Evolutionary conservation across 2,329 filamentous ascomycete genomes (phyloP).

Genomic region (Dactylellina drechsleri): DNA sequence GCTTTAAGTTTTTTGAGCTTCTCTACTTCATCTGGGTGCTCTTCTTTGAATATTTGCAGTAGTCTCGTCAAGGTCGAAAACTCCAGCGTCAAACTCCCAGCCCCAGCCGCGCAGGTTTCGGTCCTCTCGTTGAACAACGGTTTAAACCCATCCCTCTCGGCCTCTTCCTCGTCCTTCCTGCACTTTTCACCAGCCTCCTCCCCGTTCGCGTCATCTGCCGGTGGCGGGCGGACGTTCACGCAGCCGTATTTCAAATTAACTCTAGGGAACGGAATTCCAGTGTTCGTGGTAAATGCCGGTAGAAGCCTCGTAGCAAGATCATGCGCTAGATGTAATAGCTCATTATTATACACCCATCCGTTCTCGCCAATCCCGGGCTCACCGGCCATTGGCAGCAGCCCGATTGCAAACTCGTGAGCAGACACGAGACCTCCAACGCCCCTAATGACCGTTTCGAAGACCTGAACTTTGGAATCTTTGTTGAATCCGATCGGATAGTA

Average conservation of each 20-base stretch:
- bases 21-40: constrained; percentile 28
- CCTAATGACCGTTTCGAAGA: constrained; percentile 97
- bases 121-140: constrained; percentile 74
- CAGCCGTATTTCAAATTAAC: constrained; percentile 92
- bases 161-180: constrained; percentile 49
- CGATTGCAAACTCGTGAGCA: constrained; percentile 90
- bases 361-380: constrained; percentile 69
- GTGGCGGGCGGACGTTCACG: constrained; percentile 73
- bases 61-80: constrained; percentile 90
- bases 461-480: constrained; percentile 96
- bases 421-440: constrained; percentile 90
- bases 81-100: constrained; percentile 93
- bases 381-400: constrained; percentile 84
- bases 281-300: constrained; percentile 84
- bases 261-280: constrained; percentile 91
- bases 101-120: constrained; percentile 95
- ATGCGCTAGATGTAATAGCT: constrained; percentile 85
- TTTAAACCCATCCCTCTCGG: constrained; percentile 45
- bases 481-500: constrained; percentile 79
- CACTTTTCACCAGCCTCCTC: constrained; percentile 62
- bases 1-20: constrained; percentile 6
- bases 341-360: constrained; percentile 82
- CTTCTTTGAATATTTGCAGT: constrained; percentile 72
- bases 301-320: constrained; percentile 85
- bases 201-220: constrained; percentile 61